phyloP scores from a whole-genome alignment of 352 stramenopile genomes.

The Blastocystis sp. region DNA sequence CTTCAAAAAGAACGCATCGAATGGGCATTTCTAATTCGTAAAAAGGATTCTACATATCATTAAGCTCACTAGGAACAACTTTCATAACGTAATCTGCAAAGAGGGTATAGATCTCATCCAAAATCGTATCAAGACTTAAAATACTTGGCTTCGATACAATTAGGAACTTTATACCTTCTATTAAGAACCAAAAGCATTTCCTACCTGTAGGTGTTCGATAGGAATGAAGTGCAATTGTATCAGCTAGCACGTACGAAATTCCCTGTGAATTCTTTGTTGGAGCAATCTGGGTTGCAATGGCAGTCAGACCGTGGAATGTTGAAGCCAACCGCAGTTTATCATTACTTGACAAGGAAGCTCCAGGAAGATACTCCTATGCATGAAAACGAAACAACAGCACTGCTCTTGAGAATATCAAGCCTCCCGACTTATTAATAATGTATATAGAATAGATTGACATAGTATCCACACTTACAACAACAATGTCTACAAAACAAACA shows the following conservation, averaged over 20 bases:
- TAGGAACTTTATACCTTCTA: conserved; percentile 77
- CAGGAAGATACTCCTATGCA: conserved; percentile 67
- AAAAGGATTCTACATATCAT: neutral
- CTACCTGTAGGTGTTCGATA: conserved; percentile 79
- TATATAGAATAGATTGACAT: neutral
- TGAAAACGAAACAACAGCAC: neutral
- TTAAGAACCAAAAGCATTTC: no score
- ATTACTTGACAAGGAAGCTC: conserved; percentile 78
- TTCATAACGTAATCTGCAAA: conserved; percentile 67
- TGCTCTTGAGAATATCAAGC: conserved; percentile 14
- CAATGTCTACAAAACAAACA: neutral
- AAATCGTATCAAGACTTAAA: conserved; percentile 73
- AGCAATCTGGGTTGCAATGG: conserved; percentile 73
- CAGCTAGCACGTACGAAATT: conserved; percentile 81
- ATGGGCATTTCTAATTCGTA: neutral
- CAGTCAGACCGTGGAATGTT: conserved; percentile 86
- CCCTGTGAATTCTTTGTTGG: conserved; percentile 69
- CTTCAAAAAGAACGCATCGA: neutral
- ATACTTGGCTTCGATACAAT: conserved; percentile 79
- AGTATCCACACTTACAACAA: neutral
- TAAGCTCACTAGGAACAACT: neutral
- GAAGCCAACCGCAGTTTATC: conserved; percentile 82
- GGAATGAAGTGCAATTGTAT: conserved; percentile 80
- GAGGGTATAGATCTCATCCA: conserved; percentile 81
- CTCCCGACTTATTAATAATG: conserved; percentile 3